These are phyloP conservation scores for Calonectria pseudoturangicola DNA, from an alignment of 2,329 filamentous ascomycete species.

Conservation along the genomic window DNA sequence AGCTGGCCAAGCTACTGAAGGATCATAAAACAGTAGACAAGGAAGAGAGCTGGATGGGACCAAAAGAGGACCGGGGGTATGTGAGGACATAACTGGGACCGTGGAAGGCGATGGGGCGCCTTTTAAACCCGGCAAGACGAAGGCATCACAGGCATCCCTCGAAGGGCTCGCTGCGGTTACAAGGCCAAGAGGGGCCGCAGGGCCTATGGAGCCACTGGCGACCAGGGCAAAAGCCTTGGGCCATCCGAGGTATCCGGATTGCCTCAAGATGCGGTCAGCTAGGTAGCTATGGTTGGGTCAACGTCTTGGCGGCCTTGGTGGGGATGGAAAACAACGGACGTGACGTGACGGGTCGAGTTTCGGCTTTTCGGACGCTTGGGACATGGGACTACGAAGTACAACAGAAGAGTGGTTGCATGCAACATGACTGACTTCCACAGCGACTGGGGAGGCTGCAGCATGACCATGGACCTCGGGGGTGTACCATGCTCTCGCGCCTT, in stretches of 20 bases:
- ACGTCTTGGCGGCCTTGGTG: conserved; percentile 20
- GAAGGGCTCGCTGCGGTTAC: not conserved
- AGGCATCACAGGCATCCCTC: conserved; percentile 25
- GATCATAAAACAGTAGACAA: not conserved
- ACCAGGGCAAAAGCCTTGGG: conserved; percentile 13
- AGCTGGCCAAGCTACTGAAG: conserved; percentile 6
- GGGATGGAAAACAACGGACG: conserved; percentile 22
- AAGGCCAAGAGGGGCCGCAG: conserved; percentile 6
- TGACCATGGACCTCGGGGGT: not conserved
- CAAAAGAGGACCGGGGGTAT: not conserved
- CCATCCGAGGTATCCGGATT: conserved; percentile 56
- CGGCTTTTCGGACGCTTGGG: conserved; percentile 17
- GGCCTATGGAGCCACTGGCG: conserved; percentile 20
- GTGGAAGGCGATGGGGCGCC: conserved; percentile 6
- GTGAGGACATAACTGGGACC: not conserved
- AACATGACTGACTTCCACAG: conserved; percentile 4
- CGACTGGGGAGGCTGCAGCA: conserved; percentile 13
- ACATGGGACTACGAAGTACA: conserved; percentile 18
- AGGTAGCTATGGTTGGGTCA: conserved; percentile 14
- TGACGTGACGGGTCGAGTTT: conserved; percentile 22
- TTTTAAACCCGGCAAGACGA: conserved; percentile 26
- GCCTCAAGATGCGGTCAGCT: conserved; percentile 48
- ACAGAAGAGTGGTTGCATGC: not conserved
- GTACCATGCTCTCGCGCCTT: conserved; percentile 14
- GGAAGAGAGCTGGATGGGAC: not conserved